These are phyloP conservation scores for Heterobasidion occidentale DNA, from an alignment of 1,284 basidiomycete species.

Conservation along the genomic window DNA sequence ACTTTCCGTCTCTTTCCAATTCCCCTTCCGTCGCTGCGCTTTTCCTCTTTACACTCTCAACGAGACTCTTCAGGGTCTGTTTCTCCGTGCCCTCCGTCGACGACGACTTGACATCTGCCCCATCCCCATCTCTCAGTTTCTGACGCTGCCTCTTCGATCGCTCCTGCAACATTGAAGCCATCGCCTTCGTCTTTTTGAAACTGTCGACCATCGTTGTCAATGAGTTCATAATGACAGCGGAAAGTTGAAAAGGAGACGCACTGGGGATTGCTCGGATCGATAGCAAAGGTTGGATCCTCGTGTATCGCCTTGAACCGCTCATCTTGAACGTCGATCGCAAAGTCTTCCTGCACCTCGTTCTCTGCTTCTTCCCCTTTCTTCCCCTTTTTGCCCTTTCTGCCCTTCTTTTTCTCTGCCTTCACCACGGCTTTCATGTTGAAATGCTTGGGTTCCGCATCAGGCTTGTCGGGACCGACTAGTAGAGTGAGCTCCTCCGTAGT, in stretches of 20 bases:
- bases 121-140: constrained; percentile 17
- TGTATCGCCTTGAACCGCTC: constrained; percentile 83
- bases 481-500: constrained; percentile 59
- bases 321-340: constrained; percentile 82
- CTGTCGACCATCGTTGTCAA: constrained; percentile 30
- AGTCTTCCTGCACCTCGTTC: constrained; percentile 66
- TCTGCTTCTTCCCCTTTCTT: constrained; percentile 38
- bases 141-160: constrained; percentile 53
- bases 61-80: constrained; percentile 55
- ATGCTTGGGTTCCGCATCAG: constrained; percentile 57
- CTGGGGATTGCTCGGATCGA: constrained; percentile 95
- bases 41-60: constrained; percentile 84
- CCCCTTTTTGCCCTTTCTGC: constrained; percentile 46
- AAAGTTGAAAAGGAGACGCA: constrained; percentile 31
- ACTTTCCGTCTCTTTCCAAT: constrained; percentile 52
- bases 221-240: constrained; percentile 1
- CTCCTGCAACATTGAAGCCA: constrained; percentile 75
- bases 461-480: constrained; percentile 51
- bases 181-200: constrained; percentile 85
- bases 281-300: constrained; percentile 89
- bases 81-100: constrained; percentile 17
- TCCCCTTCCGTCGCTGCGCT: constrained; percentile 27
- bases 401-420: constrained; percentile 69
- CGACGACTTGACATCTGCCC: constrained; percentile 4
- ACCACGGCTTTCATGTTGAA: constrained; percentile 91